Evolutionary conservation across 2,329 filamentous ascomycete species (phyloP).

Genomic region (Blastomyces gilchristii): DNA sequence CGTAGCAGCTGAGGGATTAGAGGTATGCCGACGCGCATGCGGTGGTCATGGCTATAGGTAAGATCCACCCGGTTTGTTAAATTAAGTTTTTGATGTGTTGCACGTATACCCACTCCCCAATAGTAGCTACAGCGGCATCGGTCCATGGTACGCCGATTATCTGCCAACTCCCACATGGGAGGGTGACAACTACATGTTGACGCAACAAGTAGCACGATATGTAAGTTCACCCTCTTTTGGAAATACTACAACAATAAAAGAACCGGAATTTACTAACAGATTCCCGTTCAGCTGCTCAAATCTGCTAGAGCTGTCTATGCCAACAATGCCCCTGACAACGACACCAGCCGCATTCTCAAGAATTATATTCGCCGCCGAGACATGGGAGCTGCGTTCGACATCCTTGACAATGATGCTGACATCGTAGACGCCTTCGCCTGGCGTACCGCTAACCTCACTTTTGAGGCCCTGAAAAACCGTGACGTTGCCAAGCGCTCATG

Average conservation of each 20-base stretch:
- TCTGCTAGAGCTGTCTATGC: constrained; percentile 60
- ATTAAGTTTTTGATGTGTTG: background rate
- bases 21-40: constrained; percentile 63
- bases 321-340: constrained; percentile 54
- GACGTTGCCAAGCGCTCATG: constrained; percentile 66
- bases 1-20: constrained; percentile 62
- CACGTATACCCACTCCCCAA: constrained; percentile 24
- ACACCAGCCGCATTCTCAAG: constrained; percentile 57
- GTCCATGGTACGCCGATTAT: constrained; percentile 64
- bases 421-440: constrained; percentile 65
- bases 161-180: constrained; percentile 63
- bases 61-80: background rate
- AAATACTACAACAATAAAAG: background rate
- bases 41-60: constrained; percentile 57
- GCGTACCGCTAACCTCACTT: constrained; percentile 63
- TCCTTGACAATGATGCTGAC: constrained; percentile 59
- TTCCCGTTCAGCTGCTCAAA: constrained; percentile 50
- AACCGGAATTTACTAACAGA: background rate
- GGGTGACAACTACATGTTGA: constrained; percentile 74
- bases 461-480: constrained; percentile 63
- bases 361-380: constrained; percentile 56
- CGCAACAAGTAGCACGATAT: constrained; percentile 67
- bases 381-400: constrained; percentile 61
- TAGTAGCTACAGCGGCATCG: constrained; percentile 65
- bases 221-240: constrained; percentile 27